Percentiles rank a stretch among this genome's conserved stretches.
These are phyloP conservation scores for Ulvella scutata DNA, from an alignment of 139 green algal species.

Conservation along the genomic window DNA sequence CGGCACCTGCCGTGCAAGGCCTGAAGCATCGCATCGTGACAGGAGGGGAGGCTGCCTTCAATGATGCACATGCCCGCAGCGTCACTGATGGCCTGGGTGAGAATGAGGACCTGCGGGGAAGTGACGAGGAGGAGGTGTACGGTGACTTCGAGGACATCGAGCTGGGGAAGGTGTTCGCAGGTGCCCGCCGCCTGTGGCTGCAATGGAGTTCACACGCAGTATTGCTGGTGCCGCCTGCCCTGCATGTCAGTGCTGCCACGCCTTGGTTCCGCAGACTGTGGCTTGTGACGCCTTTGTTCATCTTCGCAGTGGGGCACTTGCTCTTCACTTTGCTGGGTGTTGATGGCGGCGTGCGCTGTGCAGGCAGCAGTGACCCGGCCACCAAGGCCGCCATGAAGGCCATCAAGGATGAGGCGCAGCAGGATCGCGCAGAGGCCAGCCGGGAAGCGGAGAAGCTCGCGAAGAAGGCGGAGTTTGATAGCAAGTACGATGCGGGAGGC, in stretches of 20 bases:
- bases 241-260: background rate
- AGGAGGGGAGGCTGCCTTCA: constrained; percentile 8
- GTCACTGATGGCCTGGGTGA: background rate
- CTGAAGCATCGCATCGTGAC: constrained; percentile 56
- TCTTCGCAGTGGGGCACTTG: background rate
- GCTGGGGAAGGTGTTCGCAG: constrained; percentile 35
- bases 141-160: constrained; percentile 95
- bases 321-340: background rate
- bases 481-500: constrained; percentile 6
- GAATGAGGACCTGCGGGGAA: constrained; percentile 1
- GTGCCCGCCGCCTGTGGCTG: too few relatives aligned
- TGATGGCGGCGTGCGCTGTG: background rate
- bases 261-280: too few relatives aligned
- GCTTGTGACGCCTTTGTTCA: background rate
- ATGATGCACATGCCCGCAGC: background rate
- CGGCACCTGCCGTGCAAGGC: constrained; percentile 23
- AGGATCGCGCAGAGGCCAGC: constrained; percentile 25
- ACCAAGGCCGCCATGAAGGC: constrained; percentile 33
- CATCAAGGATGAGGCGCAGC: constrained; percentile 32
- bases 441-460: constrained; percentile 37
- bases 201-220: background rate
- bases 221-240: background rate
- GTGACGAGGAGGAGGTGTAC: constrained; percentile 35
- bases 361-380: constrained; percentile 1
- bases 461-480: constrained; percentile 74